phyloP scores from a whole-genome alignment of 176 grass and related monocot genomes.

The Phoenix dactylifera region DNA sequence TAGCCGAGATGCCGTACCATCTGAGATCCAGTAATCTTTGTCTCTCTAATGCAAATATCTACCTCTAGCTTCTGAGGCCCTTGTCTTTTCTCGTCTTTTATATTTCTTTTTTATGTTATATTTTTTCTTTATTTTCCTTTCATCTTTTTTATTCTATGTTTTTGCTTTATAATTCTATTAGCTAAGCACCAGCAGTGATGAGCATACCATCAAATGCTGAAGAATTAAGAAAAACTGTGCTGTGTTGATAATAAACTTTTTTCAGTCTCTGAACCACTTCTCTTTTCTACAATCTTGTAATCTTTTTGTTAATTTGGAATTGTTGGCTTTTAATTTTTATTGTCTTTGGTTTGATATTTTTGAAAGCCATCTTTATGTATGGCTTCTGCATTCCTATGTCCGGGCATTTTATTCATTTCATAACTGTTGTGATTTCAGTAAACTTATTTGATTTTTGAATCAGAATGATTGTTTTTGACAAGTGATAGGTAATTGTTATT shows the following conservation, averaged over 20 bases:
- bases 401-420: constrained; percentile 1
- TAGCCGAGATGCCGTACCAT: constrained; percentile 32
- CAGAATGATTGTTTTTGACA: too few species aligned
- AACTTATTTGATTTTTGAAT: too few species aligned
- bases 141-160: neutral
- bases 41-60: constrained; percentile 19
- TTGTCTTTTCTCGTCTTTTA: neutral
- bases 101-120: neutral
- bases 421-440: too few species aligned
- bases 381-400: constrained; percentile 35
- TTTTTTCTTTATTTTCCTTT: neutral
- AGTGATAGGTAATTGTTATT: too few species aligned
- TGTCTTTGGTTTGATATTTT: neutral
- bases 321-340: neutral
- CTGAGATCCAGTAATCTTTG: constrained; percentile 7
- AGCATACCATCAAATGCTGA: constrained; percentile 4
- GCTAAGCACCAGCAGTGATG: too few species aligned
- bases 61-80: constrained; percentile 17
- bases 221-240: neutral
- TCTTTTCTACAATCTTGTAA: neutral
- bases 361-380: neutral
- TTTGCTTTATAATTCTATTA: too few species aligned
- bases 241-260: too few species aligned
- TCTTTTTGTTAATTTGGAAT: neutral
- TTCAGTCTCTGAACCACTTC: too few species aligned